These are phyloP conservation scores for Chaetomiaceae sp. DNA, from an alignment of 2,329 filamentous ascomycete genomes.

Conservation along the genomic window DNA sequence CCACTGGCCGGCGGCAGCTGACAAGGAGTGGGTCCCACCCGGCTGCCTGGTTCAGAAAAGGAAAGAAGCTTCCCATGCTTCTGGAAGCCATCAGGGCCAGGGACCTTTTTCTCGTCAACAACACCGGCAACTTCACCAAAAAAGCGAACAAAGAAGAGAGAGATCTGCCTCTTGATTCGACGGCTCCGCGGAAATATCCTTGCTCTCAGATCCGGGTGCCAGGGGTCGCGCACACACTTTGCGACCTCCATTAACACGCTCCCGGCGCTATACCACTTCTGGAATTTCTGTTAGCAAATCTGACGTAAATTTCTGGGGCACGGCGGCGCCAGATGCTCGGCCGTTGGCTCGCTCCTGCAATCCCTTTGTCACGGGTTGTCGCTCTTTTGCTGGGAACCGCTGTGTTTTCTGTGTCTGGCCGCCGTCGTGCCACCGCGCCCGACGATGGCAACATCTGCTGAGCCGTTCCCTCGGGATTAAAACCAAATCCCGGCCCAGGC, in stretches of 20 bases:
- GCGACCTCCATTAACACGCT: background rate
- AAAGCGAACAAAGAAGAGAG: background rate
- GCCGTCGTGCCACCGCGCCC: slow-evolving; percentile 11
- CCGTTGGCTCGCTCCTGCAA: slow-evolving; percentile 14
- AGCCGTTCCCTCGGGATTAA: background rate
- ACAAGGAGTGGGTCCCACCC: too few relatives aligned
- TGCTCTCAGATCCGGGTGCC: background rate
- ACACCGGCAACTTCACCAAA: background rate
- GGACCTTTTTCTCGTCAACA: background rate
- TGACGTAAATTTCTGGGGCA: slow-evolving; percentile 20
- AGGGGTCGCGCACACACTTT: background rate
- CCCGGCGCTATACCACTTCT: slow-evolving; percentile 18
- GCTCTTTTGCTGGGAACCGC: background rate
- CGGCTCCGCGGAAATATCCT: slow-evolving; percentile 14
- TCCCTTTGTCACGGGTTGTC: slow-evolving; percentile 12
- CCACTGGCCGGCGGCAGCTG: background rate
- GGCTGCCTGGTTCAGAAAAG: too few relatives aligned
- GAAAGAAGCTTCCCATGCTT: slow-evolving; percentile 3
- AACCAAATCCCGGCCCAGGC: background rate
- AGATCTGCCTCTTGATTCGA: background rate
- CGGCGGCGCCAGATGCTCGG: background rate
- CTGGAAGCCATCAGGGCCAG: background rate
- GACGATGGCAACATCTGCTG: slow-evolving; percentile 14
- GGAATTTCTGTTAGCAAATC: slow-evolving; percentile 29
- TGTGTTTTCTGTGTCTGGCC: background rate